Evolutionary conservation across 768 basidiomycete species (phyloP), one percentile per base, ranked within the genome.

Genomic region (Podaxis pistillaris): DNA sequence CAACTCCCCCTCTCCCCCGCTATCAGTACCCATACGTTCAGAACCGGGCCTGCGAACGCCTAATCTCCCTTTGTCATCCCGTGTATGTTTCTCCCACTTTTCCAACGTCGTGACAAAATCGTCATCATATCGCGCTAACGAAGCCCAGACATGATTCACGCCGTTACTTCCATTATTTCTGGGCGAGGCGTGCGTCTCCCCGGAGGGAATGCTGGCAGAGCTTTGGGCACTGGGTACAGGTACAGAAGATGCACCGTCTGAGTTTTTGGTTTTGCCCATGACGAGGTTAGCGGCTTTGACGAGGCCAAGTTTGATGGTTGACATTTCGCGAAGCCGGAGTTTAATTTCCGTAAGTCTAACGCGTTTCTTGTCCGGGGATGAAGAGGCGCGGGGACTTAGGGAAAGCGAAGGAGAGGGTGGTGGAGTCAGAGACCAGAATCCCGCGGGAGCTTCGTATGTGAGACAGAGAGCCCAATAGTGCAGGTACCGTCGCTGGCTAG

Each of bases 51-150:
- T 65, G 2, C 58, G 58, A 22, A 62, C 73, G 63, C 64, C 73
- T 68, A 58, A 80, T 77, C 74, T 76, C 44, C 76, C 73, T 8
- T 68, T 66, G 53, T 73, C 70, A 62, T 75, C 74, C 8, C 85
- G 78, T 5, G 87, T 87, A 60, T 76, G 73, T 56, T 70, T 70
- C 72, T 93, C 90, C 83, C 85, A 86, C 52, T 72, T 72, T 68
- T 90, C 86, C 12, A 94, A 76, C 49, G 79, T 74, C 4, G 83
- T 80, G 3, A 92, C 83, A 40, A 94, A 80, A 1, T 72, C 76
- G 66, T 94, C 91, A 64, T 88, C 86, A 69, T 96, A 96, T 59
- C 92, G 79, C n/a, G 90, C 87, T 12, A 95, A 74, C 19, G 90
- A 91, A 2, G 80, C 86, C 90, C 89, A 93, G 3, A 87, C 74